Percentiles rank a stretch among this genome's conserved stretches.
Evolutionary conservation across 192 early-diverging fungal genomes (phyloP).

Genomic region (Haplosporangium gracile): DNA sequence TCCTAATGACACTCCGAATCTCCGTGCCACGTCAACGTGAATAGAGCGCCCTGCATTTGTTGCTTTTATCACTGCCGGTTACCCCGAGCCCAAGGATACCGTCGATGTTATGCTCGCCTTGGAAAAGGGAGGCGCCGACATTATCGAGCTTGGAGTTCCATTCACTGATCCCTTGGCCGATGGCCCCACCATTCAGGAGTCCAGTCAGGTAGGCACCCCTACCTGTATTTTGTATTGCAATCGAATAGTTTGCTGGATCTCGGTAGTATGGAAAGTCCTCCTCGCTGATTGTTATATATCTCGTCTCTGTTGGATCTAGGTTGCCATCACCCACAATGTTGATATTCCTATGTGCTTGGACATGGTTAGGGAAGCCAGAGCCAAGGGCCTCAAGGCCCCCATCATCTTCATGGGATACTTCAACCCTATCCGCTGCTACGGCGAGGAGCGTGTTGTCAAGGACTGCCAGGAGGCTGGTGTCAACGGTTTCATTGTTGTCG

Average conservation of each 20-base stretch:
- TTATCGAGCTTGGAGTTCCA: conserved; percentile 97
- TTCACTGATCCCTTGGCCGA: conserved; percentile 99
- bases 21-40: background rate
- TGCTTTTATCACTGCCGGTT: conserved; percentile 94
- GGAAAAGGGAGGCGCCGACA: conserved; percentile 92
- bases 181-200: conserved; percentile 96
- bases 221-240: background rate
- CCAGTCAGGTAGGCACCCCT: conserved; percentile 72
- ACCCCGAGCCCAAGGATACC: conserved; percentile 82
- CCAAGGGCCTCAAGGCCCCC: conserved; percentile 87
- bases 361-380: conserved; percentile 84
- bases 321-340: conserved; percentile 82
- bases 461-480: conserved; percentile 89
- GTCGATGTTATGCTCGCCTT: conserved; percentile 90
- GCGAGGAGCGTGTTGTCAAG: conserved; percentile 87
- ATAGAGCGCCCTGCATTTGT: conserved; percentile 90
- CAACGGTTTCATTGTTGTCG: conserved; percentile 97
- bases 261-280: background rate
- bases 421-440: conserved; percentile 97
- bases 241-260: background rate
- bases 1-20: background rate
- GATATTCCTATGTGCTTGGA: conserved; percentile 87
- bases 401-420: conserved; percentile 99
- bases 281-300: conserved; percentile 1
- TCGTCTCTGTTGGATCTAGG: conserved; percentile 55